Conservation (phyloP, 306 rosid genomes). For the Sechiopsis laciniata region DNA sequence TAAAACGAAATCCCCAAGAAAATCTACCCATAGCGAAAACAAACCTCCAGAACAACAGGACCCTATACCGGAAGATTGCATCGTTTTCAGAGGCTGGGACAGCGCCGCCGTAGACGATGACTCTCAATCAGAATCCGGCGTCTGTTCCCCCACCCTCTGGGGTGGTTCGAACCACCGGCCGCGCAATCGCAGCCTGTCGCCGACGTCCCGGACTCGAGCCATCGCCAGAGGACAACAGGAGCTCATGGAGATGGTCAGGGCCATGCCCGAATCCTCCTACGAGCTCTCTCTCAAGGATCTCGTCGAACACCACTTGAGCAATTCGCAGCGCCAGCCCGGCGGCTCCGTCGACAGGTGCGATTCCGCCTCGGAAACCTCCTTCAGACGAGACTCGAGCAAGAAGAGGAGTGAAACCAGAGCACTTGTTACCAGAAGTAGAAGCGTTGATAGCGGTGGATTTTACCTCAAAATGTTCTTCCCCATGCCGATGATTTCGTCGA, state of each 20-base stretch:
- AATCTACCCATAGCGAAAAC: not conserved
- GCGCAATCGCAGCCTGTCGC: slow-evolving; percentile 48
- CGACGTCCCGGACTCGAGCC: slow-evolving; percentile 59
- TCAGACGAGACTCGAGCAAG: slow-evolving; percentile 18
- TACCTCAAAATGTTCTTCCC: slow-evolving; percentile 71
- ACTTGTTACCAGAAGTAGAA: slow-evolving; percentile 28
- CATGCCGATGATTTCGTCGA: slow-evolving; percentile 29
- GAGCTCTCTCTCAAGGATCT: slow-evolving; percentile 85
- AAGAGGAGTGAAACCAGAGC: slow-evolving; percentile 27
- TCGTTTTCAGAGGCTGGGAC: slow-evolving; percentile 10
- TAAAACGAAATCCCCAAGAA: not conserved
- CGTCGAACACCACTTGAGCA: slow-evolving; percentile 46
- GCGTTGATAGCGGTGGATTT: slow-evolving; percentile 53
- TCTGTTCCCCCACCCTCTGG: slow-evolving; percentile 65
- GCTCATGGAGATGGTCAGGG: slow-evolving; percentile 82
- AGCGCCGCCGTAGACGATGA: not conserved
- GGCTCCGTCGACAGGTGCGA: slow-evolving; percentile 18
- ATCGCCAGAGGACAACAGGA: slow-evolving; percentile 70
- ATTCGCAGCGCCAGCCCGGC: not conserved
- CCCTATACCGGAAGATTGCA: not conserved
- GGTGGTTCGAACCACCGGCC: slow-evolving; percentile 22
- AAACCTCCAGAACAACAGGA: not conserved
- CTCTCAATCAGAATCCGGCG: slow-evolving; percentile 31
- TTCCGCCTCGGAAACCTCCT: slow-evolving; percentile 17
- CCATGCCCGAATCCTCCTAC: slow-evolving; percentile 78